Evolutionary conservation across 495 filamentous ascomycete species (phyloP), one percentile per base, ranked within the genome.

Genomic region (Terfezia boudieri): DNA sequence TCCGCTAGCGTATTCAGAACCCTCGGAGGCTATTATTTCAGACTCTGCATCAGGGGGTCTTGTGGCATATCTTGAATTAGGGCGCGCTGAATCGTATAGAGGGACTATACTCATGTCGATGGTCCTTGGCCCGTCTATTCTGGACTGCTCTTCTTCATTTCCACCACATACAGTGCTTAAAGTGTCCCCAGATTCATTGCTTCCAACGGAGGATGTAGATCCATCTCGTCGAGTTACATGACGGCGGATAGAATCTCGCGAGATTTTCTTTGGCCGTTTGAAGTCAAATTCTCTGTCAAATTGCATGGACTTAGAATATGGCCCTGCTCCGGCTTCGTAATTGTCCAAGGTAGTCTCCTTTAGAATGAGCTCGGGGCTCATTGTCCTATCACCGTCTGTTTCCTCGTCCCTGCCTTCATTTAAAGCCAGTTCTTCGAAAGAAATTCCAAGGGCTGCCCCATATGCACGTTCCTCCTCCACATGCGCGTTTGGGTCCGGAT

Each of bases 171-270:
- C 14, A 46, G 41, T 46, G 41, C 41, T 46, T 5, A 20, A 14
- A 2, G 12, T 20, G 1, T 46, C 41, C 17, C 41, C 3, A 14
- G 12, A 20, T 46, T 46, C 41, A 20, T 46, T 46, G 26, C 26
- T 32, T 32, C 26, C 26, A 7, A 32, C 7, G 26, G 26, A 32
- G 4, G 26, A 32, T 7, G 26, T 32, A 32, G 26, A 32, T 32
- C 26, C 26, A 32, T 32, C 26, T 32, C 26, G 26, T 32, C 26
- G 26, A 32, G 26, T 32, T 2, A 46, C 41, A 46, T 46, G 41
- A 14, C 86, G 78, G 51, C 94, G 69, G 55, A 96, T 96, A 0
- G 87, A 93, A 63, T 95, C 90, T 20, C 90, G 76, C 37, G 90
- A 95, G 61, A 94, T 46, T 20, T 46, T 46, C 17, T 46, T 46